Base-by-base conservation (phyloP, 176 grass and related monocot species). In the Rhipidocladum racemiflorum region DNA sequence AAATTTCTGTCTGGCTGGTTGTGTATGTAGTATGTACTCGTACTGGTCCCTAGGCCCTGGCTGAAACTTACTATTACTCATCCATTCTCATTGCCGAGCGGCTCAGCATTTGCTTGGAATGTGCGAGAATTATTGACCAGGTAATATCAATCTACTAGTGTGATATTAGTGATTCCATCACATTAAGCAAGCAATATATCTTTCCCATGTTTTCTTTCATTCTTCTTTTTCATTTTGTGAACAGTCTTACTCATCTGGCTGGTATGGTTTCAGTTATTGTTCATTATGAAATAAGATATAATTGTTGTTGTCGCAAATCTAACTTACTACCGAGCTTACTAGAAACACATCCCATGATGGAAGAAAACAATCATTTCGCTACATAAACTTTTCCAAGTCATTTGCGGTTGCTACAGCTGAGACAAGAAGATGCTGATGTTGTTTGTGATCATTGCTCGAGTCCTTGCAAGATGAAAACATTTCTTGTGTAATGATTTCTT, bases 401-500 rank as follows among this genome's bases (percentile, higher is more conserved):
- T 30, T 63, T 16, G 32, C 30, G 35, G 29, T 35, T 36, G 15
- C 32, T 36, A 21, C 6, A 65, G 28, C 16, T 32, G 62, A 65
- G 61, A 24, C 9, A 25, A 59, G 16, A 10, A 64, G 21, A 67
- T 39, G 29, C 42, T 20, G 61, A 34, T 17, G 12, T 7, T 79
- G 30, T 53, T 54, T 17, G 32, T 63, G 45, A 68, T 80, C 63
- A 39, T 64, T 63, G 17, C 46, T 27, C 38, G 21, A 5, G 38
- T 76, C 36, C n/a, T 76, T 76, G 36, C 3, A 39, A 76, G 46
- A 49, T 68, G 30, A 27, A 18, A 54, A 20, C 46, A 38, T 55
- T 55, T 79, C 30, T 23, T 68, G 46, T 16, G 46, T 32, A 51
- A 79, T 55, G n/a, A 80, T 68, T 20, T n/a, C n/a, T n/a, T n/a